phyloP scores from a whole-genome alignment of 1,139 yeast species.

The Sugiyamaella castrensis region DNA sequence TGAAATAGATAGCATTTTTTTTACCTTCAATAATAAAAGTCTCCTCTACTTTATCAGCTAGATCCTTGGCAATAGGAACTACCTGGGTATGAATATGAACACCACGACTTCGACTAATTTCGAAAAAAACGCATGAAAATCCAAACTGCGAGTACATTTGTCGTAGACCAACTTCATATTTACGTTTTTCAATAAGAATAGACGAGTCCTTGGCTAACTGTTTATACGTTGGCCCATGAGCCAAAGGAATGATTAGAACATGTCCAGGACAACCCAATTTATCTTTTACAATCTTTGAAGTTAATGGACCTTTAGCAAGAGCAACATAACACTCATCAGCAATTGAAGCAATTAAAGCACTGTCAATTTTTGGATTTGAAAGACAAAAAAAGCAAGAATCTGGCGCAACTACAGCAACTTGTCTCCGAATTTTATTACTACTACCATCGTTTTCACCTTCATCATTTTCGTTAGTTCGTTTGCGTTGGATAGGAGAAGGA shows the following conservation, averaged over 20 bases:
- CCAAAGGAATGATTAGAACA: slow-evolving; percentile 76
- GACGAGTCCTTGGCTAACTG: slow-evolving; percentile 16
- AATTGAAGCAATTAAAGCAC: slow-evolving; percentile 77
- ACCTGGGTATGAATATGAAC: slow-evolving; percentile 39
- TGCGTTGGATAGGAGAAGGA: not conserved
- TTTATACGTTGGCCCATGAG: slow-evolving; percentile 55
- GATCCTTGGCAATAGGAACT: slow-evolving; percentile 30
- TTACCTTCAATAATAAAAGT: slow-evolving; percentile 23
- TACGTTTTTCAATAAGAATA: slow-evolving; percentile 22
- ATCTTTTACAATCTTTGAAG: slow-evolving; percentile 41
- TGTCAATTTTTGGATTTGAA: slow-evolving; percentile 72
- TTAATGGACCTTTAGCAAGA: slow-evolving; percentile 83
- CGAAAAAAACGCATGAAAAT: slow-evolving; percentile 30
- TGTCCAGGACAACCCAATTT: slow-evolving; percentile 65
- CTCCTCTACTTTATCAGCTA: slow-evolving; percentile 17
- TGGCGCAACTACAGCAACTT: slow-evolving; percentile 2
- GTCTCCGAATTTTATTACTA: slow-evolving; percentile 7
- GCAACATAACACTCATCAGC: slow-evolving; percentile 68
- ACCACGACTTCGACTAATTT: slow-evolving; percentile 34
- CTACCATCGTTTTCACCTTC: not conserved
- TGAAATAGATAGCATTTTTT: slow-evolving; percentile 13
- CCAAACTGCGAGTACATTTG: slow-evolving; percentile 27
- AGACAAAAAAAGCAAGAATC: slow-evolving; percentile 73
- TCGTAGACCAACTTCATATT: slow-evolving; percentile 26
- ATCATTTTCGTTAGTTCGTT: not conserved